These are phyloP conservation scores for Dalechampia spathulata DNA, from an alignment of 441 rosid genomes.

Conservation along the genomic window DNA sequence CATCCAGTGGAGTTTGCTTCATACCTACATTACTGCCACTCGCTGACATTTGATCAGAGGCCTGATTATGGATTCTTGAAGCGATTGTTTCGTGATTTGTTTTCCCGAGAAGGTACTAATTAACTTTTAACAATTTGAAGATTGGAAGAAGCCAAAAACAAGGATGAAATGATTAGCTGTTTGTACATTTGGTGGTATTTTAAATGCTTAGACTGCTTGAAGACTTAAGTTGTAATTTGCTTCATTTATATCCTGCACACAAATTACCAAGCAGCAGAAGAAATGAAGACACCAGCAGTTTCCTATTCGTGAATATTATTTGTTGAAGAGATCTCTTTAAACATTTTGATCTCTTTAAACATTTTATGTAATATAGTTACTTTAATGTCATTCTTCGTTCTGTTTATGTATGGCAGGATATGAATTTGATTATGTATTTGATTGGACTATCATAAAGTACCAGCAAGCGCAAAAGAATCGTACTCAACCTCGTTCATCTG, in stretches of 20 bases:
- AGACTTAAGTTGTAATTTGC: no score
- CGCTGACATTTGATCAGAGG: slow-evolving; percentile 72
- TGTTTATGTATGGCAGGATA: slow-evolving; percentile 43
- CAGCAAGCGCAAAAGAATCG: slow-evolving; percentile 71
- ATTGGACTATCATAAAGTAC: slow-evolving; percentile 91
- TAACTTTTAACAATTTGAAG: no score
- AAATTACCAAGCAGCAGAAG: no score
- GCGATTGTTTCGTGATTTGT: slow-evolving; percentile 72
- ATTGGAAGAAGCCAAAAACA: no score
- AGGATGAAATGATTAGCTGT: no score
- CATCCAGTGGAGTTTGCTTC: slow-evolving; percentile 90
- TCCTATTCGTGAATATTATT: no score
- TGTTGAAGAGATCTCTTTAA: no score
- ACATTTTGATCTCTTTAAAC: no score
- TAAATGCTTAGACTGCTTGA: no score
- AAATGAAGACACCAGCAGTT: no score
- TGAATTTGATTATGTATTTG: slow-evolving; percentile 71
- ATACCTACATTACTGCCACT: slow-evolving; percentile 76
- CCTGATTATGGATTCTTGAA: slow-evolving; percentile 89
- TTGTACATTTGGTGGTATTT: no score
- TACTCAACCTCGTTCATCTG: slow-evolving; percentile 43
- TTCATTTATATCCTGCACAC: no score
- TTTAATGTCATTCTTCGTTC: neutral
- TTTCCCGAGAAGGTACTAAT: slow-evolving; percentile 77
- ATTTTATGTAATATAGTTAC: neutral